Evolutionary conservation across 2,329 filamentous ascomycete species (phyloP).

Genomic region (Fusarium mexicanum): DNA sequence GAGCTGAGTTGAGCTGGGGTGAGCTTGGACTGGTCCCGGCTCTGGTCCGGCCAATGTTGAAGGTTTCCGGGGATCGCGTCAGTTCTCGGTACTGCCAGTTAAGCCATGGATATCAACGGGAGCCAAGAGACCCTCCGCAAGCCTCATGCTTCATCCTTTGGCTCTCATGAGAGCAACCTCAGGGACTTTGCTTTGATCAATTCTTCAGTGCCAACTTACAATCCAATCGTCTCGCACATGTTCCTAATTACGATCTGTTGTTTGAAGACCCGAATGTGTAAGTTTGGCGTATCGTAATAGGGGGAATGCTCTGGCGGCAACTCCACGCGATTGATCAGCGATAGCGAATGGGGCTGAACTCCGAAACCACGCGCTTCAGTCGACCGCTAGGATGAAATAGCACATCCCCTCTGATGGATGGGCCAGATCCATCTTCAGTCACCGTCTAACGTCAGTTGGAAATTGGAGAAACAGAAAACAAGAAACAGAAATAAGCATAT

Average conservation of each 20-base stretch:
- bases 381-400: slow-evolving; percentile 12
- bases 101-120: neutral
- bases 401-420: slow-evolving; percentile 1
- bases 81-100: slow-evolving; percentile 27
- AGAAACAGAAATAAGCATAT: slow-evolving; percentile 20
- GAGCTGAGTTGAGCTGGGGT: slow-evolving; percentile 19
- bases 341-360: slow-evolving; percentile 38
- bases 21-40: slow-evolving; percentile 16
- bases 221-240: slow-evolving; percentile 33
- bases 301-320: slow-evolving; percentile 13
- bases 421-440: slow-evolving; percentile 26
- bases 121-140: slow-evolving; percentile 1
- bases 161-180: slow-evolving; percentile 28
- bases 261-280: slow-evolving; percentile 15
- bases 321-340: slow-evolving; percentile 14
- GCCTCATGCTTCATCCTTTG: slow-evolving; percentile 29
- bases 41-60: slow-evolving; percentile 23
- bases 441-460: slow-evolving; percentile 30
- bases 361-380: slow-evolving; percentile 38
- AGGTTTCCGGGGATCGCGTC: slow-evolving; percentile 27
- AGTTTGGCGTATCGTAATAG: slow-evolving; percentile 19
- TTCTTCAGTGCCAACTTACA: slow-evolving; percentile 10
- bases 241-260: slow-evolving; percentile 5
- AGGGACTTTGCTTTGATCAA: slow-evolving; percentile 11
- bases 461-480: neutral